Conservation (phyloP, 177 flowering plant species). For the Vitis hybrid region DNA sequence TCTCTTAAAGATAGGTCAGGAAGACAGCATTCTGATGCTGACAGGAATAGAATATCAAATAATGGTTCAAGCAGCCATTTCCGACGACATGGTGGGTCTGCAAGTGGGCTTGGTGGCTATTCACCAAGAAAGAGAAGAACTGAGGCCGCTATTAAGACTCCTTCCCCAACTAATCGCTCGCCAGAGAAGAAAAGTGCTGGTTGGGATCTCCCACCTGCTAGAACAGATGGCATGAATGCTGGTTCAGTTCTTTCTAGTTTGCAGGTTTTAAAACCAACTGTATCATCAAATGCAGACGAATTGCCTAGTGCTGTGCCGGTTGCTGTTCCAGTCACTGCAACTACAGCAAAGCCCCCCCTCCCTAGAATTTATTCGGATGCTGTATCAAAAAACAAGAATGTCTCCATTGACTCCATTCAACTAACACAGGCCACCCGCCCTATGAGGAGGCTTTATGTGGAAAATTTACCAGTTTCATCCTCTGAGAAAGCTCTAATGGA, state of each 20-base stretch:
- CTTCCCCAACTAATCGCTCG: constrained; percentile 66
- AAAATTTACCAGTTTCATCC: constrained; percentile 72
- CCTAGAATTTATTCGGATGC: constrained; percentile 18
- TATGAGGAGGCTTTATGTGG: constrained; percentile 78
- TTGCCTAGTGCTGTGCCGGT: constrained; percentile 26
- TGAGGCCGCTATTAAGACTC: constrained; percentile 68
- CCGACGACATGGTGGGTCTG: constrained; percentile 42
- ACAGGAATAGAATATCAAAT: constrained; percentile 36
- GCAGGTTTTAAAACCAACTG: constrained; percentile 22
- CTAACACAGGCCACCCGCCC: constrained; percentile 87
- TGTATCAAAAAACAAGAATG: constrained; percentile 23
- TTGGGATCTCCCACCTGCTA: constrained; percentile 76
- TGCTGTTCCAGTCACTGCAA: constrained; percentile 29
- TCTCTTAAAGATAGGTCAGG: constrained; percentile 41
- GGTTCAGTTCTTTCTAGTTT: constrained; percentile 32
- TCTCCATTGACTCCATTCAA: constrained; percentile 65
- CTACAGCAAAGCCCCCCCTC: constrained; percentile 21
- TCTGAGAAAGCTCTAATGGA: constrained; percentile 77
- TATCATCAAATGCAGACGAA: constrained; percentile 24
- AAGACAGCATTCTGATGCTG: constrained; percentile 48
- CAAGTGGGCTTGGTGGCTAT: constrained; percentile 93
- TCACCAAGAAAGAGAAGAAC: constrained; percentile 92
- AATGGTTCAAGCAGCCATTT: constrained; percentile 56
- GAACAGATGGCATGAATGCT: constrained; percentile 18
- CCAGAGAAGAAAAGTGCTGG: constrained; percentile 71